Evolutionary conservation across 2,329 filamentous ascomycete species (phyloP), one percentile per base, ranked within the genome.

Genomic region (Fusarium torulosum): DNA sequence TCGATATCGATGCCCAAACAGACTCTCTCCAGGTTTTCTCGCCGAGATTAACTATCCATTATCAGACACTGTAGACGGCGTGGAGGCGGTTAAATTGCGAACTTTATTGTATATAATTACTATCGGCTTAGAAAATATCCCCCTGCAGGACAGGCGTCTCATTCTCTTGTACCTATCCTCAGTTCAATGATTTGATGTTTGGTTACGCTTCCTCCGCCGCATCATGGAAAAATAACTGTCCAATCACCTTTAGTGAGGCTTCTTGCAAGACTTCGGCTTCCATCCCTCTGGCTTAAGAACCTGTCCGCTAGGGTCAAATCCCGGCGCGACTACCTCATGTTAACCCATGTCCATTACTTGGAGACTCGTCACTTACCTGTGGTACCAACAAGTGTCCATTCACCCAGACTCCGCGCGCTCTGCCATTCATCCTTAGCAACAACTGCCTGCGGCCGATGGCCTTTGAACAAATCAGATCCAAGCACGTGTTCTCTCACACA

Each of bases 311-410:
- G 49, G 50, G 1, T 65, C 47, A 4, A 68, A 69, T 8, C 41
- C 66, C 0, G 63, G 66, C 1, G 66, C 66, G 9, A 67, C 66
- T 69, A 13, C 11, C 0, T 4, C 35, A 38, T 3, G 4, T 67
- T 10, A 68, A 41, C 15, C 37, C 2, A 27, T 4, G 2, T 13
- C 2, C 11, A 15, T 6, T 13, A 8, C 9, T 10, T 2, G 15
- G 2, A 17, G 4, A 3, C 6, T 17, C 5, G 3, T 2, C 0
- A 31, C 53, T 56, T 53, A 56, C 65, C 65, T 8, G 64, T 68
- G 7, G 64, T 67, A 3, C 64, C 64, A 35, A 68, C 59, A 17
- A 67, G 64, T 3, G 64, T 67, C 59, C 64, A 67, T 4, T 50
- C 60, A 11, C 64, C 64, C 8, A 55, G 2, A 13, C 64, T 67